Evolutionary conservation across 306 rosid species (phyloP).

Genomic region (Fagus crenata): DNA sequence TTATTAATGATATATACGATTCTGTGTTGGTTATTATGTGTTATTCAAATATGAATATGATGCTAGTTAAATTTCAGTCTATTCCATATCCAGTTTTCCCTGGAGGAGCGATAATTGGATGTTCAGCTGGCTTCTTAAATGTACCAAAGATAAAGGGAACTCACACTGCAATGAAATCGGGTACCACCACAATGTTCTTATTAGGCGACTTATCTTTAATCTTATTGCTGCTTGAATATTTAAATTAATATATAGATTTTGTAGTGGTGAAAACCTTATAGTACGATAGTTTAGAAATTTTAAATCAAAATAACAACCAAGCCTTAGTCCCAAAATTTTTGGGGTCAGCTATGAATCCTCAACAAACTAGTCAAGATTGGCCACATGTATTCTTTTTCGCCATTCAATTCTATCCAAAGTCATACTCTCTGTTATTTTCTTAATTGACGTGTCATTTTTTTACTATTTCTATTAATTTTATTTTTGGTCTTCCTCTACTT

Average conservation of each 20-base stretch:
- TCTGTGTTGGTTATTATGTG: conserved; percentile 18
- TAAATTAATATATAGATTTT: not conserved
- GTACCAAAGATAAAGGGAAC: conserved; percentile 97
- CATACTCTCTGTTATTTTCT: too few species aligned
- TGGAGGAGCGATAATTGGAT: conserved; percentile 93
- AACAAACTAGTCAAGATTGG: too few species aligned
- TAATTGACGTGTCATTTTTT: too few species aligned
- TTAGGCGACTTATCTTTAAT: conserved; percentile 2
- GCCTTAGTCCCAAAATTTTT: too few species aligned
- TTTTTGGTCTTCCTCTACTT: too few species aligned
- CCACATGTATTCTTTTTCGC: too few species aligned
- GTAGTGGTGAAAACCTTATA: not conserved
- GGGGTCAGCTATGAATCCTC: too few species aligned
- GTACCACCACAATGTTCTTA: conserved; percentile 32
- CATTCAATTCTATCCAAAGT: too few species aligned
- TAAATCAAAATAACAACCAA: not conserved
- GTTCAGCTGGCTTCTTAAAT: conserved; percentile 93
- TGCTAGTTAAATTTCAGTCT: conserved; percentile 94
- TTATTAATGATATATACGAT: conserved; percentile 4
- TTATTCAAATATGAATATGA: conserved; percentile 55
- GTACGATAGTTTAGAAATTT: not conserved
- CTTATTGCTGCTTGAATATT: conserved; percentile 6
- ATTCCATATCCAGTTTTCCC: conserved; percentile 99
- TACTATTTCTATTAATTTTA: too few species aligned
- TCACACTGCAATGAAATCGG: conserved; percentile 97